phyloP scores from a whole-genome alignment of 345 rosid genomes.

The Arabidopsis suecica region DNA sequence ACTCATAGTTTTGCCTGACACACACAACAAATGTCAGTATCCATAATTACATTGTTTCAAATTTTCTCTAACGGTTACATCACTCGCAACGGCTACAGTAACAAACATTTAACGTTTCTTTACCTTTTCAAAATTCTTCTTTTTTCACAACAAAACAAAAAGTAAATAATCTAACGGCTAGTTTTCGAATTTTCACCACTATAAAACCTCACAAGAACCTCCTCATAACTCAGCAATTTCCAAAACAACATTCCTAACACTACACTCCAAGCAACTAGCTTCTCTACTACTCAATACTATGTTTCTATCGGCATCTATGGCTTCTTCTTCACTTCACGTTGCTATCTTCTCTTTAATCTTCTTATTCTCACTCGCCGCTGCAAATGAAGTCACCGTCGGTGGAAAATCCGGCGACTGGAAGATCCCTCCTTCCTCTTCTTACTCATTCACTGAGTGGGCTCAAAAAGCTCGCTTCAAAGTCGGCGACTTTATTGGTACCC shows the following conservation, averaged over 20 bases:
- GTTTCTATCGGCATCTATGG: constrained; percentile 20
- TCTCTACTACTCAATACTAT: neutral
- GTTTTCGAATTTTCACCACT: constrained; percentile 25
- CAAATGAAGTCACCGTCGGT: constrained; percentile 59
- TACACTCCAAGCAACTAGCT: constrained; percentile 3
- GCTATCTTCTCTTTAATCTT: constrained; percentile 42
- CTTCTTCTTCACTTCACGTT: constrained; percentile 27
- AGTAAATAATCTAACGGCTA: constrained; percentile 34
- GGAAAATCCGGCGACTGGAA: constrained; percentile 59
- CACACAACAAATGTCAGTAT: neutral
- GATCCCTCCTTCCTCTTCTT: constrained; percentile 58
- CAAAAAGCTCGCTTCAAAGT: constrained; percentile 62
- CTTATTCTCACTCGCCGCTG: constrained; percentile 44
- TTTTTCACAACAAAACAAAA: neutral
- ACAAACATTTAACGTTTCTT: constrained; percentile 24
- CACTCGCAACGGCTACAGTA: constrained; percentile 31
- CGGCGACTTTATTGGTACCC: constrained; percentile 70
- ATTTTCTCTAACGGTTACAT: constrained; percentile 11
- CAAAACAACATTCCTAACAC: neutral
- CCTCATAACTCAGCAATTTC: constrained; percentile 8
- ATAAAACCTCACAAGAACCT: constrained; percentile 20
- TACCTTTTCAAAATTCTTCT: neutral
- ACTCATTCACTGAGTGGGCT: constrained; percentile 68
- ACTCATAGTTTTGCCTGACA: neutral
- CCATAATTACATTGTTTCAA: constrained; percentile 10